These are phyloP conservation scores for Lablab purpureus DNA, from an alignment of 306 rosid species.

Conservation along the genomic window DNA sequence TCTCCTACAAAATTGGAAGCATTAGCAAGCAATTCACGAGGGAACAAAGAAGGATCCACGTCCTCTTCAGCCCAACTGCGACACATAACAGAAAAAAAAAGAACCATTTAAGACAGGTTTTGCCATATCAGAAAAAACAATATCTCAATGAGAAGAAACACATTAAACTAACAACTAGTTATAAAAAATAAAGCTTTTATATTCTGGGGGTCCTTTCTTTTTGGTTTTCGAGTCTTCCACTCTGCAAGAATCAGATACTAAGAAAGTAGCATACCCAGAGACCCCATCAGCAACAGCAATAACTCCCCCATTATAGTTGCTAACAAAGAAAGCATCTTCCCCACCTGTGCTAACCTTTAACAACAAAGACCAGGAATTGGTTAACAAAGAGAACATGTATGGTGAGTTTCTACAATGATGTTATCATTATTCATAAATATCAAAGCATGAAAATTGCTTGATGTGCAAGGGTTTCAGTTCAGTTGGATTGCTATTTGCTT, in stretches of 20 bases:
- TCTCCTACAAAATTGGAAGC: constrained; percentile 67
- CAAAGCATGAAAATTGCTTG: constrained; percentile 7
- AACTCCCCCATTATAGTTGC: constrained; percentile 77
- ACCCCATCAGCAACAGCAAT: constrained; percentile 97
- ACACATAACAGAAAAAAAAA: constrained; percentile 23
- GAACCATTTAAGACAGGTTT: neutral
- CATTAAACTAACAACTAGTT: neutral
- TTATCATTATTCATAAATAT: neutral
- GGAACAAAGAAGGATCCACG: constrained; percentile 90
- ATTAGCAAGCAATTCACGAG: constrained; percentile 79
- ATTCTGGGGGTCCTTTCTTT: neutral
- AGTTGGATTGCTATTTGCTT: constrained; percentile 9
- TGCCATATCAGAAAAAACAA: neutral
- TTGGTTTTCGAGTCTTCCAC: neutral
- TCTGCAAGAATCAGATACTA: neutral
- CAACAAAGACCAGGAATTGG: constrained; percentile 49
- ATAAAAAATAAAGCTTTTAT: neutral
- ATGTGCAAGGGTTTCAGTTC: constrained; percentile 5
- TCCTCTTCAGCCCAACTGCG: constrained; percentile 88
- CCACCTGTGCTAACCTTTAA: constrained; percentile 84
- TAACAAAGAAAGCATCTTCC: constrained; percentile 92
- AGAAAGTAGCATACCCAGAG: constrained; percentile 74
- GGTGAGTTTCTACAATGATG: neutral
- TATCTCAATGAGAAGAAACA: constrained; percentile 23
- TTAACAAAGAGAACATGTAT: constrained; percentile 30